These are phyloP conservation scores for Bondarzewia mesenterica DNA, from an alignment of 1,284 basidiomycete genomes.

Conservation along the genomic window DNA sequence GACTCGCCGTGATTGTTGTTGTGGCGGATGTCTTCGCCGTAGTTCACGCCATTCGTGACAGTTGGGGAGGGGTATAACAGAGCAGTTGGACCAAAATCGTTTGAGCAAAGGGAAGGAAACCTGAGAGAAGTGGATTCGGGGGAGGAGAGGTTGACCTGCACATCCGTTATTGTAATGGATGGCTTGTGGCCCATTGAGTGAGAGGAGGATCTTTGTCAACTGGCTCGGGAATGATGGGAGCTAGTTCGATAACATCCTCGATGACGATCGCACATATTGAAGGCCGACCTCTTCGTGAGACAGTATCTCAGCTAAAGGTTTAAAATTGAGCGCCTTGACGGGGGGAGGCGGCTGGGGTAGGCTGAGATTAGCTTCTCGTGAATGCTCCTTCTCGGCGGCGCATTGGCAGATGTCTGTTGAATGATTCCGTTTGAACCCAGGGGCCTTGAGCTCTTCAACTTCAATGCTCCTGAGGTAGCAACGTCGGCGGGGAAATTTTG, in stretches of 20 bases:
- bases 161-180: constrained; percentile 13
- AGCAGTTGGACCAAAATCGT: constrained; percentile 68
- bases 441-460: constrained; percentile 72
- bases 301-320: constrained; percentile 52
- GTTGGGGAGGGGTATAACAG: constrained; percentile 61
- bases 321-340: constrained; percentile 57
- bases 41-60: constrained; percentile 57
- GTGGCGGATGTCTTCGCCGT: constrained; percentile 59
- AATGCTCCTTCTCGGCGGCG: constrained; percentile 71
- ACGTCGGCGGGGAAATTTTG: constrained; percentile 7
- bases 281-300: constrained; percentile 30
- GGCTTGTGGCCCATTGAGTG: constrained; percentile 32
- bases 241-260: constrained; percentile 21
- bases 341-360: constrained; percentile 35
- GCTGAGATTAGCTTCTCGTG: constrained; percentile 62
- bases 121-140: constrained; percentile 31
- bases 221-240: constrained; percentile 8
- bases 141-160: constrained; percentile 9
- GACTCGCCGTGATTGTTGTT: constrained; percentile 33
- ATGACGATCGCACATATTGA: constrained; percentile 24
- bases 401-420: constrained; percentile 71
- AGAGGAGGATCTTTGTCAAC: constrained; percentile 27
- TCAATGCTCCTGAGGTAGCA: constrained; percentile 51
- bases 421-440: constrained; percentile 65
- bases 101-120: constrained; percentile 65